phyloP scores from a whole-genome alignment of 1,284 basidiomycete species.

The Malassezia nana region DNA sequence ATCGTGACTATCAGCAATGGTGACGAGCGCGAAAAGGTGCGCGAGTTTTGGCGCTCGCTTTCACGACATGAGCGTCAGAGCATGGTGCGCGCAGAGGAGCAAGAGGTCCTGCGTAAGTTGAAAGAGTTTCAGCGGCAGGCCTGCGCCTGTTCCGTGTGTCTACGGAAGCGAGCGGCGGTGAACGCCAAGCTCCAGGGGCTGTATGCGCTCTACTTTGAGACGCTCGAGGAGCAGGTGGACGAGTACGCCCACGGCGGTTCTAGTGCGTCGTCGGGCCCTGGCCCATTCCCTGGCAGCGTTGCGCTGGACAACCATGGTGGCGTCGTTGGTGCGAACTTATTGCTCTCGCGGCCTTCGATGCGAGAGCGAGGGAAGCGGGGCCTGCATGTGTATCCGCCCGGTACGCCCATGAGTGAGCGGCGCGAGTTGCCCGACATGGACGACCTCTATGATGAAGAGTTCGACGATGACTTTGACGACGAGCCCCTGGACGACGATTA shows the following conservation, averaged over 20 bases:
- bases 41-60: conserved; percentile 89
- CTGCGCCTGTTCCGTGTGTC: conserved; percentile 91
- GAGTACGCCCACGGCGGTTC: conserved; percentile 43
- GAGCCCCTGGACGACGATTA: conserved; percentile 38
- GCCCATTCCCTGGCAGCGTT: conserved; percentile 93
- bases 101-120: conserved; percentile 93
- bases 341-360: conserved; percentile 18
- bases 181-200: conserved; percentile 98
- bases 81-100: conserved; percentile 91
- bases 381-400: neutral
- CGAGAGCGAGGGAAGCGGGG: conserved; percentile 5
- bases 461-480: conserved; percentile 52
- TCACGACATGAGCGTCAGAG: conserved; percentile 76
- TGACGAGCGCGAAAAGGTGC: conserved; percentile 90
- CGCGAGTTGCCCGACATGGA: conserved; percentile 3
- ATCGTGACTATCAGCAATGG: conserved; percentile 69
- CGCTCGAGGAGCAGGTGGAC: conserved; percentile 86
- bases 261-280: conserved; percentile 71
- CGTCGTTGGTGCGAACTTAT: conserved; percentile 61
- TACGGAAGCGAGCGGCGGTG: conserved; percentile 90
- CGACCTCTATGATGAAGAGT: conserved; percentile 27
- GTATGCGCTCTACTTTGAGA: conserved; percentile 99
- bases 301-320: conserved; percentile 79
- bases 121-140: conserved; percentile 96
- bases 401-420: neutral